Evolutionary conservation across 495 filamentous ascomycete genomes (phyloP).

Genomic region (Xanthoparmelia taractica): DNA sequence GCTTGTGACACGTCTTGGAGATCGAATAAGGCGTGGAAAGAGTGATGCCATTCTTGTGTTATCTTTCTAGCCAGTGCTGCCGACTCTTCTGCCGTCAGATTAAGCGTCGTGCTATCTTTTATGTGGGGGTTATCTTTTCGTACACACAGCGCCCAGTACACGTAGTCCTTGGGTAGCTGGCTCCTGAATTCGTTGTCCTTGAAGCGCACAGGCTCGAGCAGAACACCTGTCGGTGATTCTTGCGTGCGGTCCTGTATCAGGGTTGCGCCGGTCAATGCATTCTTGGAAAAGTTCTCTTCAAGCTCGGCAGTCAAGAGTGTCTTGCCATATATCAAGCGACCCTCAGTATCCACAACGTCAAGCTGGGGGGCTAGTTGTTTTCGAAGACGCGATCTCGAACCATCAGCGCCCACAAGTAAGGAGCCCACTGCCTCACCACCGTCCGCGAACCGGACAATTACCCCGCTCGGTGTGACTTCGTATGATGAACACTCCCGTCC

Average conservation of each 20-base stretch:
- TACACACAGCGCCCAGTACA: slow-evolving; percentile 36
- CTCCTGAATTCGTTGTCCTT: slow-evolving; percentile 7
- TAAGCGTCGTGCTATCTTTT: slow-evolving; percentile 25
- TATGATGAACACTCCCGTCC: slow-evolving; percentile 37
- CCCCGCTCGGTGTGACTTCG: slow-evolving; percentile 26
- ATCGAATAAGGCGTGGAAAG: slow-evolving; percentile 33
- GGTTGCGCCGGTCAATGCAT: slow-evolving; percentile 29
- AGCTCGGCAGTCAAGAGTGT: slow-evolving; percentile 33
- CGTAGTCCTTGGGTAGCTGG: slow-evolving; percentile 30
- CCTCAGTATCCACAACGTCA: slow-evolving; percentile 36
- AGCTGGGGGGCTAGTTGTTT: slow-evolving; percentile 38
- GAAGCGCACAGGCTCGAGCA: slow-evolving; percentile 35
- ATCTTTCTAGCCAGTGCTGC: slow-evolving; percentile 24
- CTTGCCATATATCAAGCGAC: slow-evolving; percentile 39
- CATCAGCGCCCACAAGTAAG: slow-evolving; percentile 43
- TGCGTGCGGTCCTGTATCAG: slow-evolving; percentile 24
- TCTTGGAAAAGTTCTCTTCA: slow-evolving; percentile 21
- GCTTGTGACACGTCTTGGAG: slow-evolving; percentile 31
- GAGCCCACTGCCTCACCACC: slow-evolving; percentile 32
- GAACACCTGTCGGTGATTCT: slow-evolving; percentile 29
- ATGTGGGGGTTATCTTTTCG: slow-evolving; percentile 22
- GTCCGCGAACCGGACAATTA: slow-evolving; percentile 36
- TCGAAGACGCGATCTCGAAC: slow-evolving; percentile 35
- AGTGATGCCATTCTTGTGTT: slow-evolving; percentile 30
- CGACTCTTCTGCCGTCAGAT: slow-evolving; percentile 23